Evolutionary conservation across 2,329 filamentous ascomycete species (phyloP), one percentile per base, ranked within the genome.

Genomic region (Beauveria varroae): DNA sequence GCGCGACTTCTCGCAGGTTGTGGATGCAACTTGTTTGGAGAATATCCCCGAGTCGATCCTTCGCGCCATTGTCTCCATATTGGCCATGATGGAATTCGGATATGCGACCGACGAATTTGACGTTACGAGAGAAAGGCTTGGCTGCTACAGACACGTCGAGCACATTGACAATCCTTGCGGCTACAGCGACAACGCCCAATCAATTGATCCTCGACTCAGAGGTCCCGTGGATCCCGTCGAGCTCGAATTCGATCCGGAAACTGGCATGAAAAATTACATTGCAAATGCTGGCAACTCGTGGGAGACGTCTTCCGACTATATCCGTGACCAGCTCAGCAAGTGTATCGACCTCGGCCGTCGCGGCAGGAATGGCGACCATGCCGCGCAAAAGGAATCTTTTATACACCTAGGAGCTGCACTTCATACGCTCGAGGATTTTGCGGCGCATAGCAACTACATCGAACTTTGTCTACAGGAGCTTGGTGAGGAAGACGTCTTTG

Each of bases 231-330:
- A 84, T 65, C 80, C 81, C 3, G 89, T 92, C 68, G 89, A 92
- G 68, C 80, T 90, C 34, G 83, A 87, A 62, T 81, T 92, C 63
- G 89, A 92, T 67, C 77, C 76, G 12, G 75, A 82, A 8, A 91
- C 89, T 0, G 91, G 91, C 34, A 96, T 97, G 92, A 96, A 96
- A 76, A 96, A 96, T 72, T 97, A 97, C 73, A 96, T 97, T 66
- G 88, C 93, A 61, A 96, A 96, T 68, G 78, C 77, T 10, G 89
- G 90, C 5, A 64, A 68, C 3, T 83, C 84, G 30, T 96, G 91
- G 88, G 90, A 91, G 1, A 97, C 93, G 4, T 95, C 91, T 64
- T 78, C 88, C 6, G 91, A 89, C 47, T 96, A 92, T 67, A 80
- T 96, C 63, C 85, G 85, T 66, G 87, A 84, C 72, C 89, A 88